phyloP scores from a whole-genome alignment of 2,329 filamentous ascomycete species.

The Scedosporium apiospermum region DNA sequence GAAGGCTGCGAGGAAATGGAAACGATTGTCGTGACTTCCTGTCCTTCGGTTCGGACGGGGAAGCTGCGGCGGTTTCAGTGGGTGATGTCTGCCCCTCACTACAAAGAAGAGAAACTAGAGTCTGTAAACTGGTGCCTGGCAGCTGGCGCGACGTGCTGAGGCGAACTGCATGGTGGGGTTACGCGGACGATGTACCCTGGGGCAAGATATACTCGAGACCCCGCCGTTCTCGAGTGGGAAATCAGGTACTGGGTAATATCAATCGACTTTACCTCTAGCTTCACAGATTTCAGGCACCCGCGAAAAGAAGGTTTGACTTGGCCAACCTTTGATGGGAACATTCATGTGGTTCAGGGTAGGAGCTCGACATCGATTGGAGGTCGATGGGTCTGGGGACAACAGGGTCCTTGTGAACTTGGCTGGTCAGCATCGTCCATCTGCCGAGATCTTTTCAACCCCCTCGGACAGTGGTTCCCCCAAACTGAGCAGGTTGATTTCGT shows the following conservation, averaged over 20 bases:
- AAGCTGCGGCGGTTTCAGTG: not conserved
- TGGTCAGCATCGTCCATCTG: too few species aligned
- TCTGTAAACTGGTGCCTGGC: not conserved
- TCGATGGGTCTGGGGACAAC: not conserved
- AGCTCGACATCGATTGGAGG: not conserved
- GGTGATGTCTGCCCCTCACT: not conserved
- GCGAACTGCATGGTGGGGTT: not conserved
- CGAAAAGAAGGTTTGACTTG: not conserved
- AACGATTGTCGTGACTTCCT: not conserved
- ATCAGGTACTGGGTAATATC: not conserved
- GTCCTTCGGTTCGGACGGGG: not conserved
- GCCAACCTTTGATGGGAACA: not conserved
- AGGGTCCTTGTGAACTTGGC: not conserved
- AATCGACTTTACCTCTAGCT: not conserved
- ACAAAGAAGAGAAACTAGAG: not conserved
- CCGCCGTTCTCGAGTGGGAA: not conserved
- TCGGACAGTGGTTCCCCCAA: too few species aligned
- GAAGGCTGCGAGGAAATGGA: not conserved
- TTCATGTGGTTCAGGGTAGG: not conserved
- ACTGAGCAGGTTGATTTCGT: too few species aligned
- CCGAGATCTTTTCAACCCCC: too few species aligned
- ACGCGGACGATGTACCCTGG: not conserved
- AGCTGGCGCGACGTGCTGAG: not conserved
- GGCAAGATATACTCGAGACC: not conserved
- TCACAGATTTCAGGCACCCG: not conserved